Evolutionary conservation across 1,139 yeast species (phyloP), one percentile per base, ranked within the genome.

Genomic region (Hemisphaericaspora xylofermentans): DNA sequence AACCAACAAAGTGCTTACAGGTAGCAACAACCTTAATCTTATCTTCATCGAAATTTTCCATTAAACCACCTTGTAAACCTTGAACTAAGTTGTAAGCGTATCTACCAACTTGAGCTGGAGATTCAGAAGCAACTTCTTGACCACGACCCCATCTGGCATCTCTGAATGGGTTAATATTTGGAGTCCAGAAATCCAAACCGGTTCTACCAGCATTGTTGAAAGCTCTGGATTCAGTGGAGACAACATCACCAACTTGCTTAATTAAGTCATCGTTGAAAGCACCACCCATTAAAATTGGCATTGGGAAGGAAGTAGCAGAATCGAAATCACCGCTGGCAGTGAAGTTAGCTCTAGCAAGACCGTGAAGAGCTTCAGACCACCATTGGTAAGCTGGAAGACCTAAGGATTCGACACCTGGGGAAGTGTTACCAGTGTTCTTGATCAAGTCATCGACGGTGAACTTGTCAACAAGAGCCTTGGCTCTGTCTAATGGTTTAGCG

Each of bases 291-390:
- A 40, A 40, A 25, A 40, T 40, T 32, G 43, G 43, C 25, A 31
- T 32, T 32, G 43, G 43, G 40, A 40, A 40, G 14, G 43, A 40
- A 22, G 43, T 40, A 13, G 40, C 29, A 28, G 19, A 12, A 7
- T 19, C 17, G 12, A 26, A 40, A 16, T 30, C 30, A 25, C 43
- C 43, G 22, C 22, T 25, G 10, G 40, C 19, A 22, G 43, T 33
- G 26, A 26, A 40, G 32, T 40, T 37, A 18, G 39, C 33, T 33
- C 35, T 28, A 27, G 36, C 37, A 40, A 40, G 33, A 40, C 43
- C 43, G 22, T 40, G 43, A 25, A 40, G 38, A 40, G 36, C 43
- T 40, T 40, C 43, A 24, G 24, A 26, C 43, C 43, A 40, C 43
- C 43, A 40, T 36, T 40, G 43, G 16, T 40, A 40, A 12, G 40